Base-by-base conservation (phyloP, 164 flowering plant species). In the Pachysandra terminalis region DNA sequence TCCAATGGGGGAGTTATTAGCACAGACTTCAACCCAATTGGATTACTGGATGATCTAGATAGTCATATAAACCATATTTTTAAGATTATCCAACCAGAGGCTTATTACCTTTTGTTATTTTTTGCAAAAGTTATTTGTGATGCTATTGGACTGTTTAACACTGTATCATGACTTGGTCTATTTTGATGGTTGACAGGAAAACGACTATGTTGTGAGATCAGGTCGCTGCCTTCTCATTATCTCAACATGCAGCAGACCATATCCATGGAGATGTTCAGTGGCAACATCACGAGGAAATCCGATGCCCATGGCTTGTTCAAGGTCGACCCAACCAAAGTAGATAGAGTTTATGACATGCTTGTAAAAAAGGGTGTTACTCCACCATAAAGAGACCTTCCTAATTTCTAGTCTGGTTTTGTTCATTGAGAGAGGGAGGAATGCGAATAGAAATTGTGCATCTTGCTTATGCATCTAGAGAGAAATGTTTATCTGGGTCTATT, bases 301-400 rank as follows among this genome's bases (percentile, higher is more conserved):
- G 97, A 94, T 65, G 98, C 96, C 0, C 77, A 91, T 74, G 61
- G 73, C 41, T 74, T 86, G 64, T 90, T 94, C 77, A 83, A 85
- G 67, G 90, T 87, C 19, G 93, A 91, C 13, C 78, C 93, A 8
- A 67, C 60, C 76, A 94, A 91, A 78, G 85, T 94, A n/a, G 98
- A 90, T 73, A 82, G 74, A 70, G 90, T 94, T 0, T 91, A 94
- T 62, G 97, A 94, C 56, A 84, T 90, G 90, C 82, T 87, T 68
- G 75, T 85, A 52, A 80, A 77, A 61, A 93, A 89, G 81, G 93
- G 91, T 13, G 79, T 87, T 64, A 78, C 81, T 64, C 77, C 74
- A 64, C 68, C 75, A 25, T 78, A 76, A 81, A 65, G 69, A 59
- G 28, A 26, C 66, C 49, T n/a, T n/a, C n/a, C n/a, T 19, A 48